These are phyloP conservation scores for Musa troglodytarum DNA, from an alignment of 176 grass and related monocot species.

Conservation along the genomic window DNA sequence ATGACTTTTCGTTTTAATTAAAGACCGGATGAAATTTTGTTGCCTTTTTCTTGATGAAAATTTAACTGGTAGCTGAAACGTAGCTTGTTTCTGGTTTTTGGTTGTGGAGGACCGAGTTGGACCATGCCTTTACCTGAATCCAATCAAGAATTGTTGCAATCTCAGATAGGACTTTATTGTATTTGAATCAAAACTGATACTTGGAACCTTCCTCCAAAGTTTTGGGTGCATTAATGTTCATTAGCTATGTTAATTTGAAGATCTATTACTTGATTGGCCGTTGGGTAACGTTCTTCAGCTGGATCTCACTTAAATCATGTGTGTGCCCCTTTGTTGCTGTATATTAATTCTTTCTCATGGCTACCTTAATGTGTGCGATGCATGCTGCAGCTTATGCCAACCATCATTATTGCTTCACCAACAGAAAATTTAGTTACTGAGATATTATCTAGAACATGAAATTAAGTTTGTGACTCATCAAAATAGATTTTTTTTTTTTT, in stretches of 20 bases:
- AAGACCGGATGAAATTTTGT: background rate
- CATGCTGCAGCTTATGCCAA: background rate
- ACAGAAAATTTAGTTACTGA: background rate
- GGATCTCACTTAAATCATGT: background rate
- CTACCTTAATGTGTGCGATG: background rate
- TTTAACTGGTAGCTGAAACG: background rate
- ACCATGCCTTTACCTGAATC: background rate
- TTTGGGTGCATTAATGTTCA: background rate
- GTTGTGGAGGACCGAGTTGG: background rate
- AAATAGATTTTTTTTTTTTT: background rate
- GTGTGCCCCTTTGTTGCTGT: background rate
- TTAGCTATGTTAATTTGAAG: background rate
- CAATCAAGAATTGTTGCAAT: background rate
- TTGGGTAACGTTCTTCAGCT: background rate
- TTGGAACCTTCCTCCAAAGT: too few relatives aligned
- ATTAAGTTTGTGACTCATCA: too few relatives aligned
- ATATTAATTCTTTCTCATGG: background rate
- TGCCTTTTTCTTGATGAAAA: background rate
- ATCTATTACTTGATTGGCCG: background rate
- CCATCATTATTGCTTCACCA: background rate
- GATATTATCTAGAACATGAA: too few relatives aligned
- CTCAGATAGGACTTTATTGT: too few relatives aligned
- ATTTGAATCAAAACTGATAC: too few relatives aligned
- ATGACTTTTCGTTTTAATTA: background rate
- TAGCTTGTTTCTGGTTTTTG: background rate